Percentiles rank a stretch among this genome's conserved stretches.
These are phyloP conservation scores for Cyphellophora europaea DNA, from an alignment of 2,329 filamentous ascomycete species.

Conservation along the genomic window DNA sequence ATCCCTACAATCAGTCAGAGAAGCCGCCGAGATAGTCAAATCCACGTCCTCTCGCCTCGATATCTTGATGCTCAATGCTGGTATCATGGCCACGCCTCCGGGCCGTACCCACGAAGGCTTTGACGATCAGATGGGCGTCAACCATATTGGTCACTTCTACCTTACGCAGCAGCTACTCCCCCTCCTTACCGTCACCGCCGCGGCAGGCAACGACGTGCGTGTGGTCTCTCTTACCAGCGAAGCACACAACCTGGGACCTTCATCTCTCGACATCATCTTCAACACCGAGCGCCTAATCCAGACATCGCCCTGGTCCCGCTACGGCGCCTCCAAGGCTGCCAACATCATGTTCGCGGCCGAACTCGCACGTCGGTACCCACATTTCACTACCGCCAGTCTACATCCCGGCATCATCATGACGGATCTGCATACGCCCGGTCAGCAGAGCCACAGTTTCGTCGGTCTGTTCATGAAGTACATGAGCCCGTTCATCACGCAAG, in stretches of 20 bases:
- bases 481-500: constrained; percentile 22
- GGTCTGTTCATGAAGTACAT: constrained; percentile 10
- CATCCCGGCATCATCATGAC: constrained; percentile 41
- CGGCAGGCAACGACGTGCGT: constrained; percentile 22
- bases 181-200: constrained; percentile 27
- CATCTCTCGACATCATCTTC: constrained; percentile 26
- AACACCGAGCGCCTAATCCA: constrained; percentile 26
- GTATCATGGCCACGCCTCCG: constrained; percentile 34
- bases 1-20: constrained; percentile 39
- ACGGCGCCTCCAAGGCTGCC: constrained; percentile 43
- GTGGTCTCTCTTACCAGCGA: constrained; percentile 30
- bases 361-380: constrained; percentile 34
- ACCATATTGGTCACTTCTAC: constrained; percentile 37
- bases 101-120: constrained; percentile 30
- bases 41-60: constrained; percentile 33
- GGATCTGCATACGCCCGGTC: constrained; percentile 27
- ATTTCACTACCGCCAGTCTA: constrained; percentile 32
- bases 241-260: constrained; percentile 25
- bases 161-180: constrained; percentile 35
- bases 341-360: constrained; percentile 39
- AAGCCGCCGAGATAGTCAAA: constrained; percentile 33
- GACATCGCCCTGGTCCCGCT: constrained; percentile 34
- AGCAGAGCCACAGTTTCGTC: constrained; percentile 18
- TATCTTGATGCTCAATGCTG: constrained; percentile 37
- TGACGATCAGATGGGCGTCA: constrained; percentile 38